Percentiles rank a stretch among this genome's conserved stretches.
Conservation (phyloP, 805 yeast genomes). For the Nakazawaea wickerhamii region DNA sequence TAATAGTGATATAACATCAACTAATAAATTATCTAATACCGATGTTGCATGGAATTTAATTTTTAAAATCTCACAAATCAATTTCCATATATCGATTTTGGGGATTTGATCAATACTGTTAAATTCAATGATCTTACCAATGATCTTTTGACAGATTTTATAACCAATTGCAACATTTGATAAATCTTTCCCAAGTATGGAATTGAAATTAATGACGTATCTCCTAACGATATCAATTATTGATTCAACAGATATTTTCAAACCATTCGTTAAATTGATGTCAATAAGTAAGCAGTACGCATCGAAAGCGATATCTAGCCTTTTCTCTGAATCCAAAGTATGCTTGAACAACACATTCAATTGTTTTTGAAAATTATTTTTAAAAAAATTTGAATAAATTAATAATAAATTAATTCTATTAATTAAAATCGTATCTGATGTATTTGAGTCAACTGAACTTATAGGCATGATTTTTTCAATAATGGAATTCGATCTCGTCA, state of each 20-base stretch:
- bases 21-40: background rate
- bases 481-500: conserved; percentile 20
- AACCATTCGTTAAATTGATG: background rate
- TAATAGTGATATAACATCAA: background rate
- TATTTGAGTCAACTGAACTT: conserved; percentile 20
- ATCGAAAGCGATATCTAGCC: conserved; percentile 3
- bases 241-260: background rate
- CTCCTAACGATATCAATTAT: background rate
- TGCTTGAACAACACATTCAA: conserved; percentile 2
- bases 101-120: background rate
- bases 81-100: background rate
- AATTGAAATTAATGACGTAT: conserved; percentile 4
- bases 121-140: background rate
- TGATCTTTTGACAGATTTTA: background rate
- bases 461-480: conserved; percentile 30
- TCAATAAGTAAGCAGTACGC: background rate
- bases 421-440: conserved; percentile 17
- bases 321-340: background rate
- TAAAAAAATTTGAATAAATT: conserved; percentile 24
- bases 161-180: background rate
- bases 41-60: conserved; percentile 10
- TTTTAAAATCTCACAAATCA: background rate
- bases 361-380: conserved; percentile 19
- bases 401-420: conserved; percentile 27
- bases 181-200: background rate